phyloP scores from a whole-genome alignment of 148 eudicot species.

The Chenopodium berlandieri region DNA sequence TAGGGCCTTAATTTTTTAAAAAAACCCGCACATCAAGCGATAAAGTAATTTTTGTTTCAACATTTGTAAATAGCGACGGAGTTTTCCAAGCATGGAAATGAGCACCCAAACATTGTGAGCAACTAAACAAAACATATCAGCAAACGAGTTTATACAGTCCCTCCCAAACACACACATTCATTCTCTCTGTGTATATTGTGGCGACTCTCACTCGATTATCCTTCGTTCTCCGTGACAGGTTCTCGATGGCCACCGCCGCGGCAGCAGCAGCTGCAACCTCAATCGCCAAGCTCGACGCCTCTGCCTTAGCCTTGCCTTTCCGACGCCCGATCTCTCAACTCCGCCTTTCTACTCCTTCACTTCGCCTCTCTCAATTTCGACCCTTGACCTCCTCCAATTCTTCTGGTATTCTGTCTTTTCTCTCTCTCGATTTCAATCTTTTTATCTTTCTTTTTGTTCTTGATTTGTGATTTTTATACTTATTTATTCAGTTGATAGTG shows the following conservation, averaged over 20 bases:
- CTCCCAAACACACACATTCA: too few relatives aligned
- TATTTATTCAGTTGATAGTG: not conserved
- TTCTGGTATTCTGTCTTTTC: constrained; percentile 29
- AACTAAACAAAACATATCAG: too few relatives aligned
- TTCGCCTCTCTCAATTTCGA: constrained; percentile 27
- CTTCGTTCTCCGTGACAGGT: not conserved
- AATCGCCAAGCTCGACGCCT: constrained; percentile 32
- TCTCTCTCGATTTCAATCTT: not conserved
- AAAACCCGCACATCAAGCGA: too few relatives aligned
- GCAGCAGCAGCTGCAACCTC: constrained; percentile 44
- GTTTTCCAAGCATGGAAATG: too few relatives aligned
- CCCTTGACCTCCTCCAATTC: constrained; percentile 34
- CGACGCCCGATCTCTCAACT: constrained; percentile 30
- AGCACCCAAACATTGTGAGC: too few relatives aligned
- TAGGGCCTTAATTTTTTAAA: too few relatives aligned
- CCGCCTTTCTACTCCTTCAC: constrained; percentile 26
- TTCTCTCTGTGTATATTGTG: not conserved
- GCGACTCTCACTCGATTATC: not conserved
- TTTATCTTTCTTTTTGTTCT: not conserved
- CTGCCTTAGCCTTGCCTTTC: constrained; percentile 25
- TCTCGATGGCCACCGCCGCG: constrained; percentile 33
- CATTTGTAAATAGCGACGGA: too few relatives aligned
- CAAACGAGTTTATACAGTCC: too few relatives aligned
- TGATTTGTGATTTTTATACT: too few relatives aligned
- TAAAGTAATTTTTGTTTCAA: too few relatives aligned